Evolutionary conservation across 176 grass and related monocot genomes (phyloP).

Genomic region (Paspalum vaginatum): DNA sequence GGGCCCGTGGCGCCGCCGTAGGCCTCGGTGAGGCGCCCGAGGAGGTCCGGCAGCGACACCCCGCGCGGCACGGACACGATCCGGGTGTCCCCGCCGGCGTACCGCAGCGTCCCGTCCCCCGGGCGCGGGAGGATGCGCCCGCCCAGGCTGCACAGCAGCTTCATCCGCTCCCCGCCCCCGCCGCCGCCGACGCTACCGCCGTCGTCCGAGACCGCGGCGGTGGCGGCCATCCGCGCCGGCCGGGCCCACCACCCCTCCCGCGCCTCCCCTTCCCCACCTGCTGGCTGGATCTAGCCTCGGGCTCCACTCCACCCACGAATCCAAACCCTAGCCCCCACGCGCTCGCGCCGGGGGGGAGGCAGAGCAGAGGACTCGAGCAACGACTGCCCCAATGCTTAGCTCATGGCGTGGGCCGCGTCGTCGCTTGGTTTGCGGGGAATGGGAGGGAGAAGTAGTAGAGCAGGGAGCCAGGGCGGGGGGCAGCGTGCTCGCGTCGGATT

Average conservation of each 20-base stretch:
- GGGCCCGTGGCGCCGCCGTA: constrained; percentile 57
- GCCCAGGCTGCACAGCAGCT: constrained; percentile 83
- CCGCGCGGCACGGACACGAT: constrained; percentile 75
- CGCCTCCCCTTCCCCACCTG: not conserved
- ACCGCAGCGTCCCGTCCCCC: constrained; percentile 84
- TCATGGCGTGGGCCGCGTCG: constrained; percentile 38
- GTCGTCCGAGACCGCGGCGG: constrained; percentile 43
- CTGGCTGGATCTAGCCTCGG: constrained; percentile 42
- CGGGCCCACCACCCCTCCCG: constrained; percentile 11
- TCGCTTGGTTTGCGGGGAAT: constrained; percentile 34
- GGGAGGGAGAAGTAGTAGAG: constrained; percentile 10
- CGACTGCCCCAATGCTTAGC: constrained; percentile 37
- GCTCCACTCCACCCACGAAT: constrained; percentile 29
- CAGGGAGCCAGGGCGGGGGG: not conserved
- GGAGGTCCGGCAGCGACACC: constrained; percentile 53
- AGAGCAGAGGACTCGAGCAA: constrained; percentile 15
- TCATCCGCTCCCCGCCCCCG: constrained; percentile 47
- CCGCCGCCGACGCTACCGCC: constrained; percentile 27
- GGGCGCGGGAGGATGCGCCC: constrained; percentile 90
- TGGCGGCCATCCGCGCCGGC: constrained; percentile 49
- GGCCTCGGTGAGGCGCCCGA: constrained; percentile 60
- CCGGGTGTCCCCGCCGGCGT: constrained; percentile 92
- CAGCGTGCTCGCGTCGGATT: constrained; percentile 25
- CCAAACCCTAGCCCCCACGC: constrained; percentile 7
- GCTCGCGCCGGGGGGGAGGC: not conserved